Conservation (phyloP, 352 stramenopile species). For the Plasmopara halstedii region DNA sequence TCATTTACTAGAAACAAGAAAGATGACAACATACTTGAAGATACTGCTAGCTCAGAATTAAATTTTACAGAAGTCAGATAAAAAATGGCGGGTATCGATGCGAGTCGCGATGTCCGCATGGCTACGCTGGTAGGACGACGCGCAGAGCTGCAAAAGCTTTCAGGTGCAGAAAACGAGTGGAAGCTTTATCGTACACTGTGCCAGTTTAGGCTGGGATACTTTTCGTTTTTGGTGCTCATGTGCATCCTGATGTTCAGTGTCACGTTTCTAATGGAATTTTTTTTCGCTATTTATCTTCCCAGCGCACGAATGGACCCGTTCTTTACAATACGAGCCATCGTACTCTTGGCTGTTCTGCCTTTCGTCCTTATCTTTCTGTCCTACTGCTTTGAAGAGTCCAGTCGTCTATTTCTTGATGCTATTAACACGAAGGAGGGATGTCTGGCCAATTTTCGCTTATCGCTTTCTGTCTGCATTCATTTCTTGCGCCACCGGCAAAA, state of each 20-base stretch:
- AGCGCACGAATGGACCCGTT: slow-evolving; percentile 61
- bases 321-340: slow-evolving; percentile 63
- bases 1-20: too few species aligned
- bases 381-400: slow-evolving; percentile 83
- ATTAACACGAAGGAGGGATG: slow-evolving; percentile 79
- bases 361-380: slow-evolving; percentile 80
- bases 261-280: slow-evolving; percentile 85
- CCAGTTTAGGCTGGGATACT: slow-evolving; percentile 84
- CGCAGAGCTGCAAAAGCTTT: slow-evolving; percentile 66
- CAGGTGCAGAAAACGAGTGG: slow-evolving; percentile 53
- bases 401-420: slow-evolving; percentile 73
- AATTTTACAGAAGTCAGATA: too few species aligned
- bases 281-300: slow-evolving; percentile 86
- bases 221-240: slow-evolving; percentile 85
- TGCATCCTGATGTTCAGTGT: slow-evolving; percentile 88
- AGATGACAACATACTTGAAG: too few species aligned
- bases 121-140: slow-evolving; percentile 44
- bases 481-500: slow-evolving; percentile 71
- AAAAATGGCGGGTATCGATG: slow-evolving; percentile 13
- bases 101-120: slow-evolving; percentile 43
- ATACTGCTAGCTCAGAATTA: too few species aligned
- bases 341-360: slow-evolving; percentile 59
- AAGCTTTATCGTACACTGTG: slow-evolving; percentile 68
- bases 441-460: slow-evolving; percentile 78
- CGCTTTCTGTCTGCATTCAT: slow-evolving; percentile 77